These are phyloP conservation scores for Pseudohyphozyma bogoriensis DNA, from an alignment of 768 basidiomycete species.

Conservation along the genomic window DNA sequence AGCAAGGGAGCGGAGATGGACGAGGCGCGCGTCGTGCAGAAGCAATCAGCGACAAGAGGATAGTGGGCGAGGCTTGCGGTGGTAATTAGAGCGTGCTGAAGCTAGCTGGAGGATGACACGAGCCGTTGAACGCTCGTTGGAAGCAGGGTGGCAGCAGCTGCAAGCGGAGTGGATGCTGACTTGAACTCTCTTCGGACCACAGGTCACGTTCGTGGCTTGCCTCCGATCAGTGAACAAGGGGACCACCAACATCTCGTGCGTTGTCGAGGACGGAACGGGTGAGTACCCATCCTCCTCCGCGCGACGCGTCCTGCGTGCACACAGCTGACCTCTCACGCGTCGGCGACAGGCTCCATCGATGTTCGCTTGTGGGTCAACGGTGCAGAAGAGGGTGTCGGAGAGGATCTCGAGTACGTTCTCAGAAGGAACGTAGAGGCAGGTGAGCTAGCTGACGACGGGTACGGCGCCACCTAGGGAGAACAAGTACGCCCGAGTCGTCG, in stretches of 20 bases:
- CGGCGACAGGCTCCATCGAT: constrained; percentile 37
- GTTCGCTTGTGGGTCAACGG: constrained; percentile 59
- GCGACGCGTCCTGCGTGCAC: constrained; percentile 39
- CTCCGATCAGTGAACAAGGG: constrained; percentile 58
- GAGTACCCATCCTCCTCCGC: constrained; percentile 41
- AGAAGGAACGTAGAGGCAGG: no score
- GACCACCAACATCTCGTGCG: constrained; percentile 69
- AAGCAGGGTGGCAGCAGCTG: background rate
- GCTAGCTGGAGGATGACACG: no score
- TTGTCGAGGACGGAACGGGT: constrained; percentile 78
- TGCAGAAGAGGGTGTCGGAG: constrained; percentile 45
- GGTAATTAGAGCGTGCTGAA: background rate
- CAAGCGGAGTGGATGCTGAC: background rate
- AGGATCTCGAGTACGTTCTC: constrained; percentile 5
- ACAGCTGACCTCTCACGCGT: constrained; percentile 40
- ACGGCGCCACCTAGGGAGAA: constrained; percentile 50
- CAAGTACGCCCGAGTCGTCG: constrained; percentile 70
- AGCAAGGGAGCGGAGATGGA: background rate
- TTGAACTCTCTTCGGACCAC: background rate
- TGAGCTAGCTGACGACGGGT: background rate
- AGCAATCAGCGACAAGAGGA: background rate
- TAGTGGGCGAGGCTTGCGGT: background rate
- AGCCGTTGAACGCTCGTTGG: background rate
- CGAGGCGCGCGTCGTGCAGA: background rate
- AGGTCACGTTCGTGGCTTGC: constrained; percentile 68